A percentile compares a stretch with the other conserved stretches of the same genome.
Conservation (phyloP, 257 asterid species). For the Solanum appendiculatum region DNA sequence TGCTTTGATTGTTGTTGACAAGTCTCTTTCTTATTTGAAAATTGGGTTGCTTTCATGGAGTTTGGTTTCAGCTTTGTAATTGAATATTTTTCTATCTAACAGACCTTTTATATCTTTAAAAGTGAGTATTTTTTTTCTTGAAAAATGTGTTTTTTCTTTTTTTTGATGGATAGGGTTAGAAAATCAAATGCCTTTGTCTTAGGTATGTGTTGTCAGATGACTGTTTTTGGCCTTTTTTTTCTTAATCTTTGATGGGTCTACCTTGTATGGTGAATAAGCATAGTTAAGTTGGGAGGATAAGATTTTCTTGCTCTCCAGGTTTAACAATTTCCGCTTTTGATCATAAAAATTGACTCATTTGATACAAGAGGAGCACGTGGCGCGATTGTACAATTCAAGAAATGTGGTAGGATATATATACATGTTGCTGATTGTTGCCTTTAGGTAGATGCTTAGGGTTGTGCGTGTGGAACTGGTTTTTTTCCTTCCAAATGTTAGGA, state of each 20-base stretch:
- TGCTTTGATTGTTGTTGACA: conserved; percentile 23
- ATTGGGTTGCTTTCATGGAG: conserved; percentile 40
- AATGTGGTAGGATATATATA: background rate
- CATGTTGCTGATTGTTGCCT: background rate
- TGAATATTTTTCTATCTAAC: background rate
- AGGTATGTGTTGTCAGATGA: conserved; percentile 19
- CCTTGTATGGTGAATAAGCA: conserved; percentile 5
- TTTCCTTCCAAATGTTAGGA: conserved; percentile 1
- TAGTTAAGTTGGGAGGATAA: background rate
- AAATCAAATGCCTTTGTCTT: conserved; percentile 16
- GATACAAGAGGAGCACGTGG: background rate
- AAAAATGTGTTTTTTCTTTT: background rate
- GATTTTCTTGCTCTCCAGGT: background rate
- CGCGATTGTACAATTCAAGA: background rate
- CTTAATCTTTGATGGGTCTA: conserved; percentile 12
- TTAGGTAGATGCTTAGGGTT: background rate
- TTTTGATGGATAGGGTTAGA: background rate
- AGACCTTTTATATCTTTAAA: conserved; percentile 1
- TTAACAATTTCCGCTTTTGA: background rate
- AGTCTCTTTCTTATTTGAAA: conserved; percentile 43
- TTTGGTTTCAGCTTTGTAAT: conserved; percentile 12
- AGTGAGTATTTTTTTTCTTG: background rate
- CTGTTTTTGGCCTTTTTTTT: conserved; percentile 2
- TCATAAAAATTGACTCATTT: background rate
- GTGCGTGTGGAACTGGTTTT: background rate